phyloP scores from a whole-genome alignment of 768 basidiomycete genomes.

The Neoboletus magnificus region DNA sequence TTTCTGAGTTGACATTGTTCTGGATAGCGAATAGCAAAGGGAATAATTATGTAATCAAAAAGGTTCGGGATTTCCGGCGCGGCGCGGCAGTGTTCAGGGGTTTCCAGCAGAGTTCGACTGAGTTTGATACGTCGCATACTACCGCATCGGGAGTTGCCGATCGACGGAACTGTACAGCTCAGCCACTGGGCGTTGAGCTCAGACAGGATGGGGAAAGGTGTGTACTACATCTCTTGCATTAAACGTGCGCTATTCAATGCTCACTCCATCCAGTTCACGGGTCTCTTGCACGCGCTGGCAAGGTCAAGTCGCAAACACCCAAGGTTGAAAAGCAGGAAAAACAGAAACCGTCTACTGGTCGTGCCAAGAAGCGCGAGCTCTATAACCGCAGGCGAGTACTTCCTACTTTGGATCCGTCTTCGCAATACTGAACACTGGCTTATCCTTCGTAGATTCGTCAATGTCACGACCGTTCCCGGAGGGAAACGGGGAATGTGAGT shows the following conservation, averaged over 20 bases:
- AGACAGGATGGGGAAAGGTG: constrained; percentile 72
- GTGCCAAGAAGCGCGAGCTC: constrained; percentile 92
- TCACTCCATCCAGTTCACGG: constrained; percentile 73
- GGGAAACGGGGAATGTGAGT: constrained; percentile 96
- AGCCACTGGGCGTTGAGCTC: constrained; percentile 24
- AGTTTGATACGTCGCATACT: too few species aligned
- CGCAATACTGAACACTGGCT: neutral
- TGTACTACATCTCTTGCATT: constrained; percentile 2
- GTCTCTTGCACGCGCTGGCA: constrained; percentile 97
- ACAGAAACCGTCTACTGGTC: constrained; percentile 94
- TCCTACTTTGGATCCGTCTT: neutral
- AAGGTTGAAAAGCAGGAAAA: constrained; percentile 99
- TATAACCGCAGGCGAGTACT: constrained; percentile 84
- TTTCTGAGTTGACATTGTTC: constrained; percentile 39
- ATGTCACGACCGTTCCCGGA: constrained; percentile 82
- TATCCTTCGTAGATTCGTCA: constrained; percentile 64
- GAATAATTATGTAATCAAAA: constrained; percentile 15
- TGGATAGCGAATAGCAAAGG: constrained; percentile 9
- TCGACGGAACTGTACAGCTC: constrained; percentile 42
- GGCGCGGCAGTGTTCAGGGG: too few species aligned
- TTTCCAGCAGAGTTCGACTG: too few species aligned
- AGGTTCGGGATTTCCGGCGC: too few species aligned
- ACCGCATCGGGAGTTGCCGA: constrained; percentile 22
- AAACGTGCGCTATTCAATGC: neutral
- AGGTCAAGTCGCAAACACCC: constrained; percentile 97